A percentile compares a stretch with the other conserved stretches of the same genome.
phyloP scores from a whole-genome alignment of 2,329 filamentous ascomycete genomes.

The Fusarium mundagurra region DNA sequence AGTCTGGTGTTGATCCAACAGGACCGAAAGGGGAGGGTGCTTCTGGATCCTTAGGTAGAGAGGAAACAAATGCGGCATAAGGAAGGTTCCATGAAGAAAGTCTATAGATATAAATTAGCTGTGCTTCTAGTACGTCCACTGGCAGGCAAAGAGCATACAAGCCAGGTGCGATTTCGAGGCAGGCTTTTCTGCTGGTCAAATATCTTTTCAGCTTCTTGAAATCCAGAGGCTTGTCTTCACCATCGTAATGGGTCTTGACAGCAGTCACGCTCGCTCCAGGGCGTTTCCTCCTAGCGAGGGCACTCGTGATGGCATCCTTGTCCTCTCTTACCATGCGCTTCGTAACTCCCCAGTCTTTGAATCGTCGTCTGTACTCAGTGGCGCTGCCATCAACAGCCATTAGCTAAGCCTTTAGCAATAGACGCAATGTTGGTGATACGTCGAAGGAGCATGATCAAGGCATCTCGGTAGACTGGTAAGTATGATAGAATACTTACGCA shows the following conservation, averaged over 20 bases:
- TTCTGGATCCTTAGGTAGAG: fast-evolving
- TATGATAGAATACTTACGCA: background rate
- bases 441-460: fast-evolving
- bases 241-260: background rate
- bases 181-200: background rate
- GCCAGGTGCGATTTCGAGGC: fast-evolving
- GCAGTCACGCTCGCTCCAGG: background rate
- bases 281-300: fast-evolving
- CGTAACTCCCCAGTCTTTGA: background rate
- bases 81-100: background rate
- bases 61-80: fast-evolving
- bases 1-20: fast-evolving
- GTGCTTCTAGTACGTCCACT: background rate
- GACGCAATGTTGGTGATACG: fast-evolving
- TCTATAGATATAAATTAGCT: background rate
- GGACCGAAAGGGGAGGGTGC: background rate
- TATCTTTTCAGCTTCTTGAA: background rate
- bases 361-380: fast-evolving
- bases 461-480: fast-evolving
- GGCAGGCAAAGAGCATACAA: background rate
- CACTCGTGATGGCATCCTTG: background rate
- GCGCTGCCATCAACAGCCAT: fast-evolving
- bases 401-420: fast-evolving
- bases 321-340: background rate
- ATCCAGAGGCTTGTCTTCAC: fast-evolving